phyloP scores from a whole-genome alignment of 805 yeast genomes.

The Yamadazyma takamatsuzukensis region DNA sequence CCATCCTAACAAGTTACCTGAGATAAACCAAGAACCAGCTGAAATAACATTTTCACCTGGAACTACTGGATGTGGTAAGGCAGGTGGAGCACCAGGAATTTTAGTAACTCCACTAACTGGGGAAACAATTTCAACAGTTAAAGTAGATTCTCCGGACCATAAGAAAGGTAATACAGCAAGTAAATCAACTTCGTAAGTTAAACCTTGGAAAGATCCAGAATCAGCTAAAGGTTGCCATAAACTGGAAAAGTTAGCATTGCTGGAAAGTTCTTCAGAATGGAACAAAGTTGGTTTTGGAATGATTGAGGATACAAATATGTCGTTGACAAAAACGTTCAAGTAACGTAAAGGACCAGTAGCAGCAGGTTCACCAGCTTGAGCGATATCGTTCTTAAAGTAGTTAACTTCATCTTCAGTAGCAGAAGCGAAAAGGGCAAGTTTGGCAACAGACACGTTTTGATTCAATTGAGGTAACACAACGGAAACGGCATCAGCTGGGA shows the following conservation, averaged over 20 bases:
- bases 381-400: conserved; percentile 15
- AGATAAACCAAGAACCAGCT: conserved; percentile 19
- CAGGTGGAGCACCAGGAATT: conserved; percentile 13
- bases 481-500: conserved; percentile 18
- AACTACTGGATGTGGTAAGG: conserved; percentile 16
- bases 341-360: conserved; percentile 21
- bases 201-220: conserved; percentile 22
- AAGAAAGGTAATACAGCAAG: conserved; percentile 23
- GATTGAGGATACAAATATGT: conserved; percentile 18
- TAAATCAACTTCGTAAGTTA: conserved; percentile 24
- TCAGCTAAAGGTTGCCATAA: conserved; percentile 25
- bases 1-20: conserved; percentile 26
- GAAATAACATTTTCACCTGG: conserved; percentile 12
- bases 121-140: conserved; percentile 22
- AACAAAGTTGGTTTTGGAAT: conserved; percentile 26
- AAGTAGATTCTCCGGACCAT: conserved; percentile 19
- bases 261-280: conserved; percentile 17
- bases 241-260: conserved; percentile 13
- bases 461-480: conserved; percentile 17
- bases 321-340: conserved; percentile 21
- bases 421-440: conserved; percentile 21
- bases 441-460: conserved; percentile 18
- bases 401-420: conserved; percentile 23
- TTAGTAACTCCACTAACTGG: conserved; percentile 16
- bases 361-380: conserved; percentile 9